These are phyloP conservation scores for Aspergillus sp. DNA, from an alignment of 2,329 filamentous ascomycete genomes.

Conservation along the genomic window DNA sequence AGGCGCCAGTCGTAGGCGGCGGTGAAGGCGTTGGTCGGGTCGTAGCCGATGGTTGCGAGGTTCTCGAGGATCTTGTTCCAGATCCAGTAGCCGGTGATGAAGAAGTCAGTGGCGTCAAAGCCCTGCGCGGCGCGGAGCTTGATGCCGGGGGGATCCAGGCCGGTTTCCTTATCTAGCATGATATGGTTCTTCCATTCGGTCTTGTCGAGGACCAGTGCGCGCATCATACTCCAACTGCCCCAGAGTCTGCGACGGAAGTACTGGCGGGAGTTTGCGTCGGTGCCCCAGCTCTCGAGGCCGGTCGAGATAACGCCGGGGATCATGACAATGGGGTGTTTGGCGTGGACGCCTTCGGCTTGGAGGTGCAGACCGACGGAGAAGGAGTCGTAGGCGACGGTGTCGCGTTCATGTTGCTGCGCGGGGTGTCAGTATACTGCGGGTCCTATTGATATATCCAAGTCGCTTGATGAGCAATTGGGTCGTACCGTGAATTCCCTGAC, in stretches of 20 bases:
- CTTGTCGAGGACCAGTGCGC: slow-evolving; percentile 88
- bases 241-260: slow-evolving; percentile 95
- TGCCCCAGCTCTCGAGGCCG: slow-evolving; percentile 95
- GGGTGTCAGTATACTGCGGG: neutral
- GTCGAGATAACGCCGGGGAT: slow-evolving; percentile 97
- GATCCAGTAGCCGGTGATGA: slow-evolving; percentile 86
- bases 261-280: slow-evolving; percentile 75
- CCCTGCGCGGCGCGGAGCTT: slow-evolving; percentile 93
- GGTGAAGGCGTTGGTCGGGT: slow-evolving; percentile 72
- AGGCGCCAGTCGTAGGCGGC: slow-evolving; percentile 88
- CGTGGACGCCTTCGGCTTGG: slow-evolving; percentile 74
- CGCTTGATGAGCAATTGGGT: neutral
- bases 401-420: slow-evolving; percentile 73
- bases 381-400: slow-evolving; percentile 86
- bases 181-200: slow-evolving; percentile 93
- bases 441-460: neutral
- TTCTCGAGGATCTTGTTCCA: slow-evolving; percentile 99
- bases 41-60: slow-evolving; percentile 91
- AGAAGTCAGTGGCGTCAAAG: slow-evolving; percentile 95
- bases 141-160: slow-evolving; percentile 83
- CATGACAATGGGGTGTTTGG: slow-evolving; percentile 91
- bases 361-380: slow-evolving; percentile 88
- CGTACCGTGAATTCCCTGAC: slow-evolving; percentile 80
- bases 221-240: slow-evolving; percentile 99
- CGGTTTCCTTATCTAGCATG: slow-evolving; percentile 91